Evolutionary conservation across 768 basidiomycete species (phyloP).

Genomic region (Suillus alpinus): DNA sequence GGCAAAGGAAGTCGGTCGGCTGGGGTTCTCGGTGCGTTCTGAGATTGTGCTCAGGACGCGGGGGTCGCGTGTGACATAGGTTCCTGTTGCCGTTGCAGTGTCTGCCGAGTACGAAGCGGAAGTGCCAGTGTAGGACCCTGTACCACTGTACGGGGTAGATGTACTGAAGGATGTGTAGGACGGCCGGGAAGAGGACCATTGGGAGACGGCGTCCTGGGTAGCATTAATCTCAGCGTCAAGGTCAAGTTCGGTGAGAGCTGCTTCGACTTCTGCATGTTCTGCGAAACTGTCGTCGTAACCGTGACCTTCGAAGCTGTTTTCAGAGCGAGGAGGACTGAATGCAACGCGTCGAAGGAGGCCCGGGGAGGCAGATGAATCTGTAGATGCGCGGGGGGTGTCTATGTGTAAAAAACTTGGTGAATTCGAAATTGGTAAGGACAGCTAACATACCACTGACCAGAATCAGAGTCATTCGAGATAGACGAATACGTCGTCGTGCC

Average conservation of each 20-base stretch:
- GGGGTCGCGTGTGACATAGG: conserved; percentile 39
- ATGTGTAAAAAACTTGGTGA: conserved; percentile 6
- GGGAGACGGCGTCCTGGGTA: conserved; percentile 60
- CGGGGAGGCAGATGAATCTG: conserved; percentile 27
- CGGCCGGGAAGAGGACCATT: conserved; percentile 52
- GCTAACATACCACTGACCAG: conserved; percentile 39
- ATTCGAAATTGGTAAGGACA: neutral
- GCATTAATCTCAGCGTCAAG: conserved; percentile 67
- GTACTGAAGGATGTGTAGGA: neutral
- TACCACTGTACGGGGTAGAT: conserved; percentile 31
- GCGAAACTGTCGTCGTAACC: conserved; percentile 17
- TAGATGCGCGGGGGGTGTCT: conserved; percentile 49
- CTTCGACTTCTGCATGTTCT: conserved; percentile 60
- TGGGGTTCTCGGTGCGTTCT: conserved; percentile 69
- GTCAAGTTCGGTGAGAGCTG: conserved; percentile 62
- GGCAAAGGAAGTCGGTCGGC: conserved; percentile 51
- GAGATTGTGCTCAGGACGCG: conserved; percentile 70
- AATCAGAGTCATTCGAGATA: conserved; percentile 47
- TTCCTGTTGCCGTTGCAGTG: conserved; percentile 27
- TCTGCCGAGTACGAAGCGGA: conserved; percentile 29
- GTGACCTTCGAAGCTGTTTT: conserved; percentile 13
- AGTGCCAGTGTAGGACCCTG: conserved; percentile 30
- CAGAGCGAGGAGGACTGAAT: conserved; percentile 9
- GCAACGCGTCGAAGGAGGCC: conserved; percentile 11
- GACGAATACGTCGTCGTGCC: conserved; percentile 59